Conservation (phyloP, 2,329 filamentous ascomycete species). For the Cercospora sesami region DNA sequence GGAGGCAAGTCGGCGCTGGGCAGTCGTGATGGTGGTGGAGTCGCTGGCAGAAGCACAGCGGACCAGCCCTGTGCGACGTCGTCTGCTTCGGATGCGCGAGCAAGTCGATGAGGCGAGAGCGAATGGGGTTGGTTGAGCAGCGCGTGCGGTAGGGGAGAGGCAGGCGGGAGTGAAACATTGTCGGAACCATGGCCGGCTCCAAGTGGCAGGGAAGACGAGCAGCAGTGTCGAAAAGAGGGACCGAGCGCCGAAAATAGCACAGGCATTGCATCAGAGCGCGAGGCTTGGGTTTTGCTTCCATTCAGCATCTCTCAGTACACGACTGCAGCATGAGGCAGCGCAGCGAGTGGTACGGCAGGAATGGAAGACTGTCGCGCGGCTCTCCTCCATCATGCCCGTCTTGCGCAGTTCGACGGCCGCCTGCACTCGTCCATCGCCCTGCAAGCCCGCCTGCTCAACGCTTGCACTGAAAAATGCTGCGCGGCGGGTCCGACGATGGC, state of each 20-base stretch:
- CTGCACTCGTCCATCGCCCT: not conserved
- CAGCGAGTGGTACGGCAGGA: not conserved
- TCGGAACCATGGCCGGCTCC: not conserved
- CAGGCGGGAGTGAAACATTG: not conserved
- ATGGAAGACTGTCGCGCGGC: not conserved
- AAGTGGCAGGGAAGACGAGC: not conserved
- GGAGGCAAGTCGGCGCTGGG: not conserved
- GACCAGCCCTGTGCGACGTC: not conserved
- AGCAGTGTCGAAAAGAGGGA: not conserved
- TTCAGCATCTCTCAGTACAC: not conserved
- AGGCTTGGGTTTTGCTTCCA: not conserved
- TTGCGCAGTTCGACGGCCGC: not conserved
- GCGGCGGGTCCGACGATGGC: not conserved
- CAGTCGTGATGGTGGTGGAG: not conserved
- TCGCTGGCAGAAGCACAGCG: not conserved
- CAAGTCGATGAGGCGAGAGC: not conserved
- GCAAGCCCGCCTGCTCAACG: not conserved
- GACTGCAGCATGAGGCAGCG: not conserved
- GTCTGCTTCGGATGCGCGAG: not conserved
- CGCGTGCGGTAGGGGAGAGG: not conserved
- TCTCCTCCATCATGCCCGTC: not conserved
- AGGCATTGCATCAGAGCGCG: not conserved
- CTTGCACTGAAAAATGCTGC: not conserved
- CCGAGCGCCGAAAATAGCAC: not conserved
- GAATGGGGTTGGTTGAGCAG: not conserved